Conservation (phyloP, 2,329 filamentous ascomycete species). For the Ramichloridium luteum region DNA sequence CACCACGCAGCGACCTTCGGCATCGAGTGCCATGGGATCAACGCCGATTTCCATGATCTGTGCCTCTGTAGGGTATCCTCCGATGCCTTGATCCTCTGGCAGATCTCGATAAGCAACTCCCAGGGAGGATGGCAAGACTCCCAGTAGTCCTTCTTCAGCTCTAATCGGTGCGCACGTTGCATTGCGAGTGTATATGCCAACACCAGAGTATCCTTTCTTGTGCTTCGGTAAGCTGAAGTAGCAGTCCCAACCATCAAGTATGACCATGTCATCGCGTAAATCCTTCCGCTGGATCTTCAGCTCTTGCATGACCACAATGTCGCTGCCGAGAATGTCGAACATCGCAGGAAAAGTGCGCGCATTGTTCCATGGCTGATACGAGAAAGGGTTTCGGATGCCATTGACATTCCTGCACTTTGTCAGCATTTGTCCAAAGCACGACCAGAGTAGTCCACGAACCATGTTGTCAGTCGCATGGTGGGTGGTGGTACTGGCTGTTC, state of each 20-base stretch:
- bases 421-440: conserved; percentile 2
- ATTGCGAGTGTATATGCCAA: conserved; percentile 89
- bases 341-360: conserved; percentile 48
- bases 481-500: conserved; percentile 1
- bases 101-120: conserved; percentile 61
- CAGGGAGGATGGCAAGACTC: conserved; percentile 61
- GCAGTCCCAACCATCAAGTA: conserved; percentile 90
- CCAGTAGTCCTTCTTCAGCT: conserved; percentile 88
- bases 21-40: conserved; percentile 65
- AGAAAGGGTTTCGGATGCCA: conserved; percentile 43
- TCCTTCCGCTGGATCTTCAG: conserved; percentile 93
- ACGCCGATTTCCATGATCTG: conserved; percentile 53
- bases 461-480: conserved; percentile 28
- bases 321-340: conserved; percentile 86
- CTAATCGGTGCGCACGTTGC: conserved; percentile 72
- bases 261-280: conserved; percentile 85
- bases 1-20: conserved; percentile 81
- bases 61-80: conserved; percentile 64
- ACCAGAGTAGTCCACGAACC: conserved; percentile 12
- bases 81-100: conserved; percentile 62
- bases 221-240: conserved; percentile 87
- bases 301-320: conserved; percentile 92
- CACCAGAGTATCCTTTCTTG: conserved; percentile 95
- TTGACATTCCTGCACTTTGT: conserved; percentile 37
- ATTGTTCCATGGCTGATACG: conserved; percentile 40